Evolutionary conservation across 192 early-diverging fungal genomes (phyloP).

Genomic region (Funneliformis mosseae): DNA sequence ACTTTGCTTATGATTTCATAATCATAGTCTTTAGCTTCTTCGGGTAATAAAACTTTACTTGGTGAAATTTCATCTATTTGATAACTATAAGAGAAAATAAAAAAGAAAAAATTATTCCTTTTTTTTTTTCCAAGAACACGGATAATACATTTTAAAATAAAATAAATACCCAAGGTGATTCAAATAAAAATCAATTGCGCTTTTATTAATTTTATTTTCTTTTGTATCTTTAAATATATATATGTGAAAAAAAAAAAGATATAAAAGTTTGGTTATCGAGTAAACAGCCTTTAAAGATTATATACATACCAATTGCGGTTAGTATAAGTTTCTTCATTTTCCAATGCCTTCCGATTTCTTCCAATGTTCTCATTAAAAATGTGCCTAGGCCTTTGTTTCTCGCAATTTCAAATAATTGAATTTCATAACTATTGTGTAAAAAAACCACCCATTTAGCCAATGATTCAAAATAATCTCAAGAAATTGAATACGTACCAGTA

Average conservation of each 20-base stretch:
- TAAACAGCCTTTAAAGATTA: background rate
- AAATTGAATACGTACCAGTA: conserved; percentile 58
- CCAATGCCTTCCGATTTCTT: conserved; percentile 51
- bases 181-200: conserved; percentile 58
- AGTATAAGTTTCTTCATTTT: conserved; percentile 62
- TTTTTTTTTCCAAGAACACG: background rate
- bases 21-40: conserved; percentile 50
- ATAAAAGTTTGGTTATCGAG: background rate
- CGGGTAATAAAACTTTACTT: conserved; percentile 45
- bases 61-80: conserved; percentile 64
- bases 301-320: conserved; percentile 60
- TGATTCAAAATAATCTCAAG: background rate
- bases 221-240: background rate
- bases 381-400: conserved; percentile 54
- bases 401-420: conserved; percentile 51
- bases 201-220: conserved; percentile 43
- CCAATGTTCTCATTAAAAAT: conserved; percentile 52
- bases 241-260: background rate
- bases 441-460: background rate
- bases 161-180: conserved; percentile 49
- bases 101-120: background rate
- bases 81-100: conserved; percentile 42
- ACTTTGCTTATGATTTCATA: conserved; percentile 65
- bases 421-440: conserved; percentile 54
- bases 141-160: background rate